Conservation (phyloP, 768 basidiomycete species). For the Psilocybe sp. region DNA sequence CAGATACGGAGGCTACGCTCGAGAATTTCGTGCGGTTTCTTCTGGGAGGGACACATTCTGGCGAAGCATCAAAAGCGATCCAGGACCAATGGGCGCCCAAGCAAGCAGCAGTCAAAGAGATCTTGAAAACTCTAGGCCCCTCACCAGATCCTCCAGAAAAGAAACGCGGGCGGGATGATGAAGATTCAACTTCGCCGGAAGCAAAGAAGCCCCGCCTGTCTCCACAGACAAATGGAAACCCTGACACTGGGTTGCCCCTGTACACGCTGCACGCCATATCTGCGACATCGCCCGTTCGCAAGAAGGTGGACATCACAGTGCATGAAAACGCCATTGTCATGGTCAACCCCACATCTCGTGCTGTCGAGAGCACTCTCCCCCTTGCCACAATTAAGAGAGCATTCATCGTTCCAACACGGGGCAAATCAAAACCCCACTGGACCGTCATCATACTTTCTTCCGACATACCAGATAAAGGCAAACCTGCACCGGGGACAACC, state of each 20-base stretch:
- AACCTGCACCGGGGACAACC: slow-evolving; percentile 24
- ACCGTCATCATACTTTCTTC: slow-evolving; percentile 61
- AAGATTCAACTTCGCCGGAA: slow-evolving; percentile 13
- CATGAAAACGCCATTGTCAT: slow-evolving; percentile 50
- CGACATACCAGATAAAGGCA: slow-evolving; percentile 48
- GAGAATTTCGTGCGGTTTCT: slow-evolving; percentile 44
- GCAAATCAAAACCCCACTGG: slow-evolving; percentile 72
- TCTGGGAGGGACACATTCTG: slow-evolving; percentile 34
- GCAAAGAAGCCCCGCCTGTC: slow-evolving; percentile 33
- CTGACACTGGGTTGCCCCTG: slow-evolving; percentile 38
- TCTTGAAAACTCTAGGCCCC: slow-evolving; percentile 27
- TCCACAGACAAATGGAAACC: slow-evolving; percentile 9
- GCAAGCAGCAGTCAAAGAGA: slow-evolving; percentile 27
- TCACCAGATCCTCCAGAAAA: slow-evolving; percentile 15
- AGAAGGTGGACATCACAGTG: slow-evolving; percentile 68
- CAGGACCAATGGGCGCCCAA: slow-evolving; percentile 36
- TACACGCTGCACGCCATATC: slow-evolving; percentile 67
- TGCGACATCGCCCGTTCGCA: slow-evolving; percentile 70
- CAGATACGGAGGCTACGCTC: slow-evolving; percentile 32
- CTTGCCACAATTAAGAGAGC: slow-evolving; percentile 51
- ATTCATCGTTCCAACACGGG: slow-evolving; percentile 73
- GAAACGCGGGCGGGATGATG: slow-evolving; percentile 32
- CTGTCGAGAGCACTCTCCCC: slow-evolving; percentile 48
- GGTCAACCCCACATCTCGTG: slow-evolving; percentile 45
- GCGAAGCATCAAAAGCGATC: slow-evolving; percentile 24